A percentile compares a stretch with the other conserved stretches of the same genome.
phyloP scores from a whole-genome alignment of 2,329 filamentous ascomycete genomes.

The Xylariales sp. region DNA sequence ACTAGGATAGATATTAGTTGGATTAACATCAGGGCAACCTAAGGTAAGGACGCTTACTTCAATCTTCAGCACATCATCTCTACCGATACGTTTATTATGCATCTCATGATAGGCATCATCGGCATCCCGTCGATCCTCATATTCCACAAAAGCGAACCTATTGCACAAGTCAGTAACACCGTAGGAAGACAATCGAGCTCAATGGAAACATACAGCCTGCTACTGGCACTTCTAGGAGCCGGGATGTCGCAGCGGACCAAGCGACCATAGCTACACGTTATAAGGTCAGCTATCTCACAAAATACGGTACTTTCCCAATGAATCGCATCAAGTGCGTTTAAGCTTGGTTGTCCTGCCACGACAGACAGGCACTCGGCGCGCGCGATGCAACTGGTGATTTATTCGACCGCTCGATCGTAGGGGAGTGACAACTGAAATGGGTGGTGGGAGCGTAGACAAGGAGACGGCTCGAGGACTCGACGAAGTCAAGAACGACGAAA shows the following conservation, averaged over 20 bases:
- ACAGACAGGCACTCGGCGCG: conserved; percentile 51
- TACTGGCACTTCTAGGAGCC: conserved; percentile 90
- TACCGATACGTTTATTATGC: conserved; percentile 98
- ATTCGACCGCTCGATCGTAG: conserved; percentile 61
- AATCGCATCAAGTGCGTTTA: conserved; percentile 49
- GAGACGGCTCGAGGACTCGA: conserved; percentile 56
- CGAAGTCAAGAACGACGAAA: conserved; percentile 51
- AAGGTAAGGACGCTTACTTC: conserved; percentile 72
- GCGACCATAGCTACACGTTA: conserved; percentile 83
- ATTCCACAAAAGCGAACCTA: conserved; percentile 98
- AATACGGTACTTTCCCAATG: conserved; percentile 47
- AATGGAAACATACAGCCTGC: conserved; percentile 82
- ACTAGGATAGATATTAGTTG: conserved; percentile 66
- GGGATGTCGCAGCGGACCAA: conserved; percentile 99
- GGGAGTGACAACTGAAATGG: conserved; percentile 53
- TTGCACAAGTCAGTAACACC: conserved; percentile 33
- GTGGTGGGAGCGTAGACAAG: conserved; percentile 45
- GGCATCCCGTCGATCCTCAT: conserved; percentile 96
- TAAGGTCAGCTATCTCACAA: conserved; percentile 58
- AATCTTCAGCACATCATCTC: conserved; percentile 96
- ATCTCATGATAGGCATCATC: conserved; percentile 99
- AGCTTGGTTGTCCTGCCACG: conserved; percentile 50
- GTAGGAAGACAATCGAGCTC: conserved; percentile 7
- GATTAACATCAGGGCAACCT: conserved; percentile 3
- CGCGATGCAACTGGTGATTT: conserved; percentile 50